phyloP scores from a whole-genome alignment of 345 rosid genomes.

The Syzygium aromaticum region DNA sequence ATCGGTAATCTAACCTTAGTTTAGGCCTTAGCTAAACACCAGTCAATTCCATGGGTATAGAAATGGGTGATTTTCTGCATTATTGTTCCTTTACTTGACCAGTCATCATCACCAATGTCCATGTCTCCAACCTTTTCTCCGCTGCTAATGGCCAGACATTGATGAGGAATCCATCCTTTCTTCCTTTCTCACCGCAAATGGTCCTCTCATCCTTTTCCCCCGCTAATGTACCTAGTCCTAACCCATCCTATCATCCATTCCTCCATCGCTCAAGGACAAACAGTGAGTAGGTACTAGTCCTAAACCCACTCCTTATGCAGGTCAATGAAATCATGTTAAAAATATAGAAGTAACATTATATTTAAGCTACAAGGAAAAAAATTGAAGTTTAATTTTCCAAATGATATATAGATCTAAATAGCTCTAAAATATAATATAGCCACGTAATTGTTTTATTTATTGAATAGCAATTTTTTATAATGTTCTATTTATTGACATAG shows the following conservation, averaged over 20 bases:
- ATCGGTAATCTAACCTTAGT: neutral
- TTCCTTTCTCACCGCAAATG: too few species aligned
- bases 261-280: neutral
- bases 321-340: neutral
- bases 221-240: neutral
- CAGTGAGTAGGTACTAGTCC: neutral
- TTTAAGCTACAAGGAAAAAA: neutral
- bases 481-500: neutral
- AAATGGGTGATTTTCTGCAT: neutral
- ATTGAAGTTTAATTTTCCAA: neutral
- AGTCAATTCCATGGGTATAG: too few species aligned
- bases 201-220: neutral
- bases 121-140: neutral
- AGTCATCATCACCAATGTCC: neutral
- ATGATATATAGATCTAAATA: too few species aligned
- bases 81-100: neutral
- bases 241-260: neutral
- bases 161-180: too few species aligned
- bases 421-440: too few species aligned
- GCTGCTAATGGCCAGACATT: neutral
- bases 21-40: neutral
- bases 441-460: neutral
- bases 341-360: neutral
- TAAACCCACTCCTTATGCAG: neutral
- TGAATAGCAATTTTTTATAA: neutral